Conservation (phyloP, 108 stramenopile genomes). For the Tribonema minus region DNA sequence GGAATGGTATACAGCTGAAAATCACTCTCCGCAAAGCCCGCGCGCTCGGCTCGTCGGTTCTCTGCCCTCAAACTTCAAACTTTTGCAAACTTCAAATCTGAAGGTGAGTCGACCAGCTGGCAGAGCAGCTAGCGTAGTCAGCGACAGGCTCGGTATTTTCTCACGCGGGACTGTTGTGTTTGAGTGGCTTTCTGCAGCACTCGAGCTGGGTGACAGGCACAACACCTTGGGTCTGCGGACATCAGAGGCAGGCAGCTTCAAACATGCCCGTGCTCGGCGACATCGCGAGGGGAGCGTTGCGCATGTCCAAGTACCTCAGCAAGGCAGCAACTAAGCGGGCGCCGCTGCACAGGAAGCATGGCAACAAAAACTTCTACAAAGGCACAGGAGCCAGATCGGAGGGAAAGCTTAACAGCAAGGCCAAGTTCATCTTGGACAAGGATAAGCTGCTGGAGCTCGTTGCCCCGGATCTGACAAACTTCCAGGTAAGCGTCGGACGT, state of each 20-base stretch:
- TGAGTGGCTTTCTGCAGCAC: neutral
- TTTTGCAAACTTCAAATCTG: too few species aligned
- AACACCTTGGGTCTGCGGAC: neutral
- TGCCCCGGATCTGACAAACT: constrained; percentile 37
- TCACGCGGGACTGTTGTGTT: neutral
- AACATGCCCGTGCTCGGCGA: constrained; percentile 40
- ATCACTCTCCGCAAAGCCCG: too few species aligned
- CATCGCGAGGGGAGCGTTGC: constrained; percentile 28
- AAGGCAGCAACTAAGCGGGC: constrained; percentile 46
- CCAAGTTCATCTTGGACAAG: constrained; percentile 29
- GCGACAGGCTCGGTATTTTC: neutral
- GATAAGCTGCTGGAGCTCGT: constrained; percentile 33
- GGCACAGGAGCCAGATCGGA: constrained; percentile 28
- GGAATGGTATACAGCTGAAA: too few species aligned
- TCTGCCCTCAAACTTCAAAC: too few species aligned
- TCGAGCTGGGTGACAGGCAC: neutral
- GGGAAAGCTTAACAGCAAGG: constrained; percentile 43
- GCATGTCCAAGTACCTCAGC: constrained; percentile 45
- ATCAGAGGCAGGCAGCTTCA: neutral
- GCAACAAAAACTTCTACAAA: constrained; percentile 48
- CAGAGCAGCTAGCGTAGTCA: neutral
- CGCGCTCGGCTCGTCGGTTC: too few species aligned
- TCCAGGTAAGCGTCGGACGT: constrained; percentile 40
- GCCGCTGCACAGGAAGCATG: constrained; percentile 36
- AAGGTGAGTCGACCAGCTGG: neutral